Evolutionary conservation across 108 stramenopile genomes (phyloP), one percentile per base, ranked within the genome.

Genomic region (Fragilaria crotonensis): DNA sequence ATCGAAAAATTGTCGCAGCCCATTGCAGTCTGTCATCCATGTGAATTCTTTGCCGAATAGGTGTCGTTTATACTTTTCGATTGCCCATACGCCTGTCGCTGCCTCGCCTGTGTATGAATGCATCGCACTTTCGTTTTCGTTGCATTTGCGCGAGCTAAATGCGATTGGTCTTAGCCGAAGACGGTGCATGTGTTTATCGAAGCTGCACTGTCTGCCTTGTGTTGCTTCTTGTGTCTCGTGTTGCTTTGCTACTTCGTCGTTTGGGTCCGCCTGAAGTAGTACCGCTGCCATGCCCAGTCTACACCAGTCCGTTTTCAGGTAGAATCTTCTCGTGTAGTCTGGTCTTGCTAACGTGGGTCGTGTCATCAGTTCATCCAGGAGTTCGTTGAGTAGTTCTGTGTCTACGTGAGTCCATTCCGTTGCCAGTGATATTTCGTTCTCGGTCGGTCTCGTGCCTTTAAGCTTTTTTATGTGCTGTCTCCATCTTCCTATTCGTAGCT

Each of bases 31-130:
- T 5, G 27, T 56, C 17, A 56, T 11, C 54, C 54, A 56, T 19
- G 54, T 56, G 54, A 56, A 56, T 32, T 56, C 54, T 23, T 7
- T 5, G 5, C 54, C 54, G 54, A 7, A 31, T 11, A 56, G 54
- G 7, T 5, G 31, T 18, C n/a, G 11, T 5, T 29, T 23, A 20
- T 30, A 56, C 19, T 56, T 56, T 33, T 19, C 54, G 31, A 56
- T 56, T 7, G 54, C 54, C 54, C 54, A 56, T 41, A 11, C 20
- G 54, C 54, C 54, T 41, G 54, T 7, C 7, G 54, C 54, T n/a
- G 27, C 54, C 30, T 56, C 54, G 7, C 54, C 54, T 5, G 31
- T 19, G 31, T 44, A 30, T 19, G 33, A 7, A 29, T 56, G 54
- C 5, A 30, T 5, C 5, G 14, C n/a, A 30, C 30, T 23, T 20